These are phyloP conservation scores for Aspergillus ochraceus DNA, from an alignment of 2,329 filamentous ascomycete species.

Conservation along the genomic window DNA sequence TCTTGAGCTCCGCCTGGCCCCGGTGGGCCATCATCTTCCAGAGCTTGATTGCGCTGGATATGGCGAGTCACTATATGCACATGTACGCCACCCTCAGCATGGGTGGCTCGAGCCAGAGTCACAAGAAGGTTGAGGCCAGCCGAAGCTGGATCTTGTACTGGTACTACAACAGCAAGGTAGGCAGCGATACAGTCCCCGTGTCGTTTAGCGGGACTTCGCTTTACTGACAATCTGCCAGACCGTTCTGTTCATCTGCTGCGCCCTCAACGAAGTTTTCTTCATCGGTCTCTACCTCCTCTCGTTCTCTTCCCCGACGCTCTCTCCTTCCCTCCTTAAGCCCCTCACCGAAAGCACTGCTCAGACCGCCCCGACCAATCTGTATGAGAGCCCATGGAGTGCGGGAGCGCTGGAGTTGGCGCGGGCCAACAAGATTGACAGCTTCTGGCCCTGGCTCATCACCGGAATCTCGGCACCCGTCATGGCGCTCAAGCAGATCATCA, in stretches of 20 bases:
- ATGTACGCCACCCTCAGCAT: constrained; percentile 96
- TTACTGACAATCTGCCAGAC: constrained; percentile 54
- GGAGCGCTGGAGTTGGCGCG: constrained; percentile 88
- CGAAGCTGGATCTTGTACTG: constrained; percentile 87
- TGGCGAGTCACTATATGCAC: constrained; percentile 97
- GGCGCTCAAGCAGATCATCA: constrained; percentile 89
- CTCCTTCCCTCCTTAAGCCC: constrained; percentile 74
- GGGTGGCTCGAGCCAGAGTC: constrained; percentile 74
- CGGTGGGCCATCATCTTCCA: constrained; percentile 95
- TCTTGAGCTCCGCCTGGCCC: constrained; percentile 90
- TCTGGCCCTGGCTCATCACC: constrained; percentile 76
- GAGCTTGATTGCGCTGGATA: constrained; percentile 83
- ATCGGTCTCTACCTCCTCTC: constrained; percentile 97
- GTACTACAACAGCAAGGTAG: constrained; percentile 96
- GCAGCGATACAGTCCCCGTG: constrained; percentile 28
- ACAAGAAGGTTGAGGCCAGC: constrained; percentile 90
- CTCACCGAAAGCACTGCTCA: constrained; percentile 64
- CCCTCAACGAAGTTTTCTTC: constrained; percentile 94
- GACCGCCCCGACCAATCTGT: constrained; percentile 70
- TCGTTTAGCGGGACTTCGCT: not conserved
- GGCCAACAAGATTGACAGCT: constrained; percentile 87
- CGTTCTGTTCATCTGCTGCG: constrained; percentile 88
- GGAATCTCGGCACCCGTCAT: constrained; percentile 82
- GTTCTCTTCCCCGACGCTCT: constrained; percentile 87
- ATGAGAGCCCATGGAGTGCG: constrained; percentile 87